Conservation (phyloP, 2,329 filamentous ascomycete genomes). For the Aureobasidium uvarum region DNA sequence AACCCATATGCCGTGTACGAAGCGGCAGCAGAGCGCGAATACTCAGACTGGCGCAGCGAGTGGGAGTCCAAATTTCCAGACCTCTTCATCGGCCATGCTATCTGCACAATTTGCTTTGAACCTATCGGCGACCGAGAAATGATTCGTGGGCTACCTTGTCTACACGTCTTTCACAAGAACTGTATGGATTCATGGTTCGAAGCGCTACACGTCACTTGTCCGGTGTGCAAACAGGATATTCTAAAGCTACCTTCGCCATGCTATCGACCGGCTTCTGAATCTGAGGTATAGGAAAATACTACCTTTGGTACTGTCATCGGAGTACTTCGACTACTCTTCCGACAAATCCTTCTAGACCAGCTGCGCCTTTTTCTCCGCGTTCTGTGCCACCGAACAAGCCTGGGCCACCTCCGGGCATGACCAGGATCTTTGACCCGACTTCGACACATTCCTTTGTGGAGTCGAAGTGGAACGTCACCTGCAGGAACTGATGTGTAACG, state of each 20-base stretch:
- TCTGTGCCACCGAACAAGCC: conserved; percentile 57
- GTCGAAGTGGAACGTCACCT: conserved; percentile 67
- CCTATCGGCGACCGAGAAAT: conserved; percentile 11
- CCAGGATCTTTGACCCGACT: conserved; percentile 65
- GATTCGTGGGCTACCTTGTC: conserved; percentile 18
- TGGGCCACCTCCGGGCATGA: conserved; percentile 69
- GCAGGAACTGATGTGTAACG: conserved; percentile 36
- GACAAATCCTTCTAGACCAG: conserved; percentile 69
- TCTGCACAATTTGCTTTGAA: conserved; percentile 18
- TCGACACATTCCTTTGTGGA: conserved; percentile 72
- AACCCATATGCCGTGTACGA: background rate
- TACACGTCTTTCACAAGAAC: conserved; percentile 19
- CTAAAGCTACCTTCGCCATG: conserved; percentile 3
- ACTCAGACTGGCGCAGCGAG: background rate
- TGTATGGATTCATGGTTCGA: conserved; percentile 23
- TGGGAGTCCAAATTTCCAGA: conserved; percentile 1
- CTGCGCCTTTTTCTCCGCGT: conserved; percentile 49
- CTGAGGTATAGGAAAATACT: background rate
- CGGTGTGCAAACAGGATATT: conserved; percentile 8
- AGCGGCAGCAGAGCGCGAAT: background rate
- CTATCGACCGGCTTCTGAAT: background rate
- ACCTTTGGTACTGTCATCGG: background rate
- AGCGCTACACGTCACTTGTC: conserved; percentile 17
- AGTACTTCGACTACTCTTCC: conserved; percentile 54
- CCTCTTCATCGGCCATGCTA: conserved; percentile 5